These are phyloP conservation scores for Aspergillus cristatus DNA, from an alignment of 495 filamentous ascomycete genomes.

Conservation along the genomic window DNA sequence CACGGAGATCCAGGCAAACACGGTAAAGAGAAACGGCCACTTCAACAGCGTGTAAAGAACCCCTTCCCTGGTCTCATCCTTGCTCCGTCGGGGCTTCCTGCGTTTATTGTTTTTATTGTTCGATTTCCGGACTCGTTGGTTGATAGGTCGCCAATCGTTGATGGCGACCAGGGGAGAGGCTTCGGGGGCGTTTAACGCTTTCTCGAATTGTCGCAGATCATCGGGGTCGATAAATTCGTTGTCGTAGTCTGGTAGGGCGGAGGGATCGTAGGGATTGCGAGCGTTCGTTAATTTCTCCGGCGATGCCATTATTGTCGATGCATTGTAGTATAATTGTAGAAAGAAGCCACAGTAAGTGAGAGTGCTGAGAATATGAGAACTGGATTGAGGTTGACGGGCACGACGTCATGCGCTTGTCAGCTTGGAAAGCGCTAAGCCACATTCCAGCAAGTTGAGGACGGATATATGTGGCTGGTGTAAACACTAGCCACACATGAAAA, in stretches of 20 bases:
- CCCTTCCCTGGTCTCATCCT: constrained; percentile 90
- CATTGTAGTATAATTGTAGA: too few relatives aligned
- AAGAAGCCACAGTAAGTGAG: too few relatives aligned
- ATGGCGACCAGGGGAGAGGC: constrained; percentile 52
- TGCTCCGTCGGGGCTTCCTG: constrained; percentile 47
- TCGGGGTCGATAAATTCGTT: constrained; percentile 53
- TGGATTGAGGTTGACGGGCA: too few relatives aligned
- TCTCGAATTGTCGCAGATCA: constrained; percentile 43
- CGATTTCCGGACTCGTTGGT: constrained; percentile 46
- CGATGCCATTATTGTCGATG: constrained; percentile 24
- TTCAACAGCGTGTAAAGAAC: constrained; percentile 81
- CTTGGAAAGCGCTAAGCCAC: too few relatives aligned
- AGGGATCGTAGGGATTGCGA: constrained; percentile 28
- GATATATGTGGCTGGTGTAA: too few relatives aligned
- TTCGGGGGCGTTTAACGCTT: constrained; percentile 41
- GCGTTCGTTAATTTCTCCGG: constrained; percentile 17
- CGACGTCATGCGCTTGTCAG: too few relatives aligned
- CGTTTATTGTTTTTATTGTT: constrained; percentile 28
- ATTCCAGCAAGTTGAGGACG: too few relatives aligned
- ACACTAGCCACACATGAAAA: too few relatives aligned
- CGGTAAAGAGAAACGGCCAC: constrained; percentile 77
- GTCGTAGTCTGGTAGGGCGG: constrained; percentile 52
- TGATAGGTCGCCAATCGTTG: constrained; percentile 79
- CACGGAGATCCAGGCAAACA: constrained; percentile 69
- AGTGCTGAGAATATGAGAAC: too few relatives aligned